phyloP scores from a whole-genome alignment of 495 filamentous ascomycete genomes.

The Hypoxylon crocopeplum region DNA sequence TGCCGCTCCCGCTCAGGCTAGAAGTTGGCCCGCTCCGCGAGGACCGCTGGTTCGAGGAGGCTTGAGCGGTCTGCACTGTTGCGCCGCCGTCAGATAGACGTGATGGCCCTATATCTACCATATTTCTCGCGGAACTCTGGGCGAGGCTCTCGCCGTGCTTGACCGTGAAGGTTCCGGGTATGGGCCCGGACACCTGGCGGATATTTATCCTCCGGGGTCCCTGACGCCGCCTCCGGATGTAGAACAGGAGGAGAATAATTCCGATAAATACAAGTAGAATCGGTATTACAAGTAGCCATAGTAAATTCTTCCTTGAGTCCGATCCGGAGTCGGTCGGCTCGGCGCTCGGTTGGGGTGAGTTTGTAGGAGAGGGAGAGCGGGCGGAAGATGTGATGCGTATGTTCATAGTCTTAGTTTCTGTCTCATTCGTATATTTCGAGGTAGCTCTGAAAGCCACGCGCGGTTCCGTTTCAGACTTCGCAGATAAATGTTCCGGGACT shows the following conservation, averaged over 20 bases:
- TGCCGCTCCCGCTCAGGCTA: constrained; percentile 8
- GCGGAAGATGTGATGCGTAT: constrained; percentile 55
- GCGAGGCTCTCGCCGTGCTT: constrained; percentile 20
- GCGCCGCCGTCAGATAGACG: constrained; percentile 3
- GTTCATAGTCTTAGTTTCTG: constrained; percentile 56
- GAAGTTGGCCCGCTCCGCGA: constrained; percentile 8
- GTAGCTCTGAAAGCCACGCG: constrained; percentile 59
- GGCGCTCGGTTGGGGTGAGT: constrained; percentile 11
- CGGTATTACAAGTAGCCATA: constrained; percentile 41
- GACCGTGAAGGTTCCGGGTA: constrained; percentile 47
- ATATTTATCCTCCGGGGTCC: constrained; percentile 27
- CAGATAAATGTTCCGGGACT: constrained; percentile 54
- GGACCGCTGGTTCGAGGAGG: constrained; percentile 19
- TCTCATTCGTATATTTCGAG: constrained; percentile 48
- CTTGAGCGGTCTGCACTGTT: not conserved
- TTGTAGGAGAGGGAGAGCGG: constrained; percentile 16
- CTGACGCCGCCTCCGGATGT: constrained; percentile 31
- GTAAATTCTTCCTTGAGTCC: constrained; percentile 26
- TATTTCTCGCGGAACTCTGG: constrained; percentile 16
- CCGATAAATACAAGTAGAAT: constrained; percentile 24
- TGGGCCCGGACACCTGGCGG: constrained; percentile 50
- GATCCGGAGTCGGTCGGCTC: constrained; percentile 6
- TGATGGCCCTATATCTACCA: constrained; percentile 29
- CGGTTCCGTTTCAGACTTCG: constrained; percentile 43
- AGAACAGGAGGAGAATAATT: constrained; percentile 32